These are phyloP conservation scores for Luzula sylvatica DNA, from an alignment of 176 grass and related monocot genomes.

Conservation along the genomic window DNA sequence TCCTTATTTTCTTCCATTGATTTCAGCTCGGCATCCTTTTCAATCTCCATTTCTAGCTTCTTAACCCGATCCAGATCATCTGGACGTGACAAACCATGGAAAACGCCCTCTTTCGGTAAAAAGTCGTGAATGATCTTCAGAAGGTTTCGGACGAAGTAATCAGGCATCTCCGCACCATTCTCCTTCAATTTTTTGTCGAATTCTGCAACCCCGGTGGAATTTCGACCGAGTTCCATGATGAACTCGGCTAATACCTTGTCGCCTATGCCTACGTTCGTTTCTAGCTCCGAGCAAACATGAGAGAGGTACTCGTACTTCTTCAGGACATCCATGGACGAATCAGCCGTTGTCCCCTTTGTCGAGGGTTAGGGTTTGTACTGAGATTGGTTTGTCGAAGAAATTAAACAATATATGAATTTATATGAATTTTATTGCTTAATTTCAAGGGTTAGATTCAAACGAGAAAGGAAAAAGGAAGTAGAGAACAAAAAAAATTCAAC, in stretches of 20 bases:
- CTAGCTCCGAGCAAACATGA: constrained; percentile 37
- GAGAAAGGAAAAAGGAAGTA: no score
- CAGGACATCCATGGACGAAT: no score
- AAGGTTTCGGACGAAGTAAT: constrained; percentile 43
- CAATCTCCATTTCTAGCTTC: constrained; percentile 60
- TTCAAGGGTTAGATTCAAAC: no score
- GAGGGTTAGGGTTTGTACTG: no score
- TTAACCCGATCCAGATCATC: constrained; percentile 56
- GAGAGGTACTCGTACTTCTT: constrained; percentile 39
- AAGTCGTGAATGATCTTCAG: constrained; percentile 63
- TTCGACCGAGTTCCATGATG: constrained; percentile 38
- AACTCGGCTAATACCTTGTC: constrained; percentile 47
- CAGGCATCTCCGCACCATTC: constrained; percentile 33
- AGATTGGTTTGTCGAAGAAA: no score
- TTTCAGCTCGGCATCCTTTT: constrained; percentile 36
- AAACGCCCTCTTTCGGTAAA: constrained; percentile 39
- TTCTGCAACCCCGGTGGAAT: constrained; percentile 27
- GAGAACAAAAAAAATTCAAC: no score
- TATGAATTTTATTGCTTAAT: no score
- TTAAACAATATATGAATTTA: no score
- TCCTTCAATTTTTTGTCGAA: constrained; percentile 37
- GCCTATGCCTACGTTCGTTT: constrained; percentile 28
- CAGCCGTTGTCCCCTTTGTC: no score
- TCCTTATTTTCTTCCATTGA: constrained; percentile 2
- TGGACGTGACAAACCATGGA: constrained; percentile 43